Percentiles rank a stretch among this genome's conserved stretches.
phyloP scores from a whole-genome alignment of 768 basidiomycete genomes.

The Atractiella rhizophila region DNA sequence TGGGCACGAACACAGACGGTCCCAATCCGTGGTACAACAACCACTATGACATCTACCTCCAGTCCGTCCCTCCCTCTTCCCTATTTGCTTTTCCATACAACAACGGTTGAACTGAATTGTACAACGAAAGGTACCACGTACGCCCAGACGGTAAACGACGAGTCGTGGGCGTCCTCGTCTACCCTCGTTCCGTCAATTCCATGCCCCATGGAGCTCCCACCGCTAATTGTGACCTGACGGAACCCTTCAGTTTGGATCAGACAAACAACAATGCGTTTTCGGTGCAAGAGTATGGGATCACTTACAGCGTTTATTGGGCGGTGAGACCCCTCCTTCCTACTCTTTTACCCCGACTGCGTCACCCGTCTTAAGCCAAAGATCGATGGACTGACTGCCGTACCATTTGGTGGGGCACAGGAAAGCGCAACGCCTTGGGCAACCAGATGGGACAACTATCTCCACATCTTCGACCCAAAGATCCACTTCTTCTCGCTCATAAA shows the following conservation, averaged over 20 bases:
- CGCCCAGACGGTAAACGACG: constrained; percentile 45
- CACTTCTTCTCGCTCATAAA: constrained; percentile 94
- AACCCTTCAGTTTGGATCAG: not conserved
- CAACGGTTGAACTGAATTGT: constrained; percentile 1
- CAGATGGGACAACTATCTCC: constrained; percentile 87
- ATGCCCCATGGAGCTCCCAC: not conserved
- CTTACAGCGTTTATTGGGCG: no score
- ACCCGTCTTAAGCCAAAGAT: no score
- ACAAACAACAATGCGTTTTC: constrained; percentile 1
- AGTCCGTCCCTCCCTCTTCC: constrained; percentile 20
- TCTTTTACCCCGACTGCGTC: no score
- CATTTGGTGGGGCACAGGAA: no score
- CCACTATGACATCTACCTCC: constrained; percentile 37
- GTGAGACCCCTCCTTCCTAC: no score
- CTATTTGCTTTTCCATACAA: not conserved
- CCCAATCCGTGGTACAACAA: constrained; percentile 49
- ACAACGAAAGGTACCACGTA: constrained; percentile 44
- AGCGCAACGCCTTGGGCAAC: constrained; percentile 37
- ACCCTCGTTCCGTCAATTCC: constrained; percentile 29
- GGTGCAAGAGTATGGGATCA: constrained; percentile 1
- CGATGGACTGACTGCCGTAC: no score
- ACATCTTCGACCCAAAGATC: constrained; percentile 75
- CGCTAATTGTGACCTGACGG: not conserved
- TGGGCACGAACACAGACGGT: constrained; percentile 27
- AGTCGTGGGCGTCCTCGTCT: constrained; percentile 83